Conservation (phyloP, 805 yeast species). For the Saccharomyces cerevisiae region DNA sequence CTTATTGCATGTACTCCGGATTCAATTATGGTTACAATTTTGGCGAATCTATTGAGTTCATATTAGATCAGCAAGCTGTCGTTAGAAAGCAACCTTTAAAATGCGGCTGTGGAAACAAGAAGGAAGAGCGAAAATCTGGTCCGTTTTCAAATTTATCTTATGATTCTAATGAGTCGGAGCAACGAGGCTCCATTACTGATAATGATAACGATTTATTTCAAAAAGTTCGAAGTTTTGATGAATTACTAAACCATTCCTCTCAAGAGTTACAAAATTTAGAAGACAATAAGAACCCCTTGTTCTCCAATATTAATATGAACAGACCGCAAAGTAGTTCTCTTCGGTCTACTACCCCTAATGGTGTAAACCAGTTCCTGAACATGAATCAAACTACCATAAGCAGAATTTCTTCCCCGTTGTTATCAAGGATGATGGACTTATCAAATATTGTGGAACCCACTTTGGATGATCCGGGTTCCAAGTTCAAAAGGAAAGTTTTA, state of each 20-base stretch:
- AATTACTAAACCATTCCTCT: slow-evolving; percentile 22
- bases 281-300: slow-evolving; percentile 12
- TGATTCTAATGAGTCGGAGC: neutral
- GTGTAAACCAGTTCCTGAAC: slow-evolving; percentile 8
- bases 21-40: slow-evolving; percentile 76
- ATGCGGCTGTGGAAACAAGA: neutral
- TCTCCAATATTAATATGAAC: slow-evolving; percentile 4
- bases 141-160: neutral
- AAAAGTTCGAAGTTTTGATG: slow-evolving; percentile 20
- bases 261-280: slow-evolving; percentile 23
- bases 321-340: slow-evolving; percentile 18
- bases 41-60: slow-evolving; percentile 68
- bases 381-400: slow-evolving; percentile 16
- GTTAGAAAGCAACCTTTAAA: neutral
- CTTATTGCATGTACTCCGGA: slow-evolving; percentile 83
- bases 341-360: slow-evolving; percentile 19
- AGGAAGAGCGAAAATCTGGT: neutral
- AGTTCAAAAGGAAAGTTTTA: slow-evolving; percentile 13
- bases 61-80: neutral
- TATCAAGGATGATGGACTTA: slow-evolving; percentile 22
- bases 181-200: neutral
- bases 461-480: slow-evolving; percentile 19
- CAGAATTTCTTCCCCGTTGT: slow-evolving; percentile 18
- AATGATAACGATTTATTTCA: neutral
- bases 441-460: slow-evolving; percentile 24